Base-by-base conservation (phyloP, 2,329 filamentous ascomycete genomes). In the Penicillium sp. region DNA sequence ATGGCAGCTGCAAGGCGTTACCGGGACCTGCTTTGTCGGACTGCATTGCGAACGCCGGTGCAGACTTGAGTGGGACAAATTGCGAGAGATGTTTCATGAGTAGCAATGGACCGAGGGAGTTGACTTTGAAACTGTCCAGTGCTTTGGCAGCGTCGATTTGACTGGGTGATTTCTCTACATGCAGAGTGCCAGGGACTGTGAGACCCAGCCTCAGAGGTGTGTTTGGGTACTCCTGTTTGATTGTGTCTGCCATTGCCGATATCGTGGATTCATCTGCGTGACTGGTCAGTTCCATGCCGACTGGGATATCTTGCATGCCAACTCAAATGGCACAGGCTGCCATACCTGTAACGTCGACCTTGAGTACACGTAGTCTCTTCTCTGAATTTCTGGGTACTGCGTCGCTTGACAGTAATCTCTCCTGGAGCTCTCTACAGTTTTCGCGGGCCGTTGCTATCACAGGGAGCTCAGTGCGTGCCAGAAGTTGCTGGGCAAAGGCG, bases 11-110 rank as follows among this genome's bases (percentile, higher is more conserved):
- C n/a, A 66, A 32, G 14, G 13, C 65, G 29, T 49, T 38, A 2
- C 24, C 18, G 6, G 21, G 14, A 9, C 34, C 27, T 63, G 46
- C 42, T 69, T 38, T 29, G 14, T 18, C 39, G 3, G 32, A 16
- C 7, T 49, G 54, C 4, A 57, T 49, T 7, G 59, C 49, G n/a
- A 66, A 68, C 13, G 81, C 60, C 5, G 71, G 58, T 0, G 79
- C 78, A 4, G 77, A 70, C 61, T 83, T 86, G 14, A 77, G 81
- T 1, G 90, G 90, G 3, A 94, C 77, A 64, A 92, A 87, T 0
- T 77, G 76, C 0, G 80, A 79, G 63, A 94, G 90, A 71, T 91
- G 85, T 73, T 94, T 94, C 67, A 90, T 83, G 53, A 93, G 79
- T 50, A 94, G 77, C 66, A 94, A 77, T 0, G 89, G 89, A 0